A percentile compares a stretch with the other conserved stretches of the same genome.
phyloP scores from a whole-genome alignment of 306 rosid species.

The Urtica urens region DNA sequence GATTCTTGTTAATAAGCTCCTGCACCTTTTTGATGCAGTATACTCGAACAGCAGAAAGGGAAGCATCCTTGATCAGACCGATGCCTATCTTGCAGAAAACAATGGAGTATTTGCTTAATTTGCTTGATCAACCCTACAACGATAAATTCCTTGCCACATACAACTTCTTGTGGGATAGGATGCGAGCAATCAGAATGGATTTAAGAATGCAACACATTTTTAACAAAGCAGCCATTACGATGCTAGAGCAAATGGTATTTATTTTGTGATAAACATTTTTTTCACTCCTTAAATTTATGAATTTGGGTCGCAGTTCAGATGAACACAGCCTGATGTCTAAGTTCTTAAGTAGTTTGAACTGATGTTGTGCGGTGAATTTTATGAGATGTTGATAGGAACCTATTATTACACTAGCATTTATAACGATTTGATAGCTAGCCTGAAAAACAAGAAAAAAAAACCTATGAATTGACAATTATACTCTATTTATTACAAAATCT shows the following conservation, averaged over 20 bases:
- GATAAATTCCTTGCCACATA: conserved; percentile 67
- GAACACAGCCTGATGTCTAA: no score
- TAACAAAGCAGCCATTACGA: conserved; percentile 62
- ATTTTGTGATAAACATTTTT: background rate
- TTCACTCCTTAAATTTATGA: background rate
- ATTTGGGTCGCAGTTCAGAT: no score
- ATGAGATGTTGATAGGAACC: background rate
- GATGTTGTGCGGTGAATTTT: no score
- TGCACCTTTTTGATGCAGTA: conserved; percentile 34
- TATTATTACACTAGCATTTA: no score
- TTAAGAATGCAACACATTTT: conserved; percentile 96
- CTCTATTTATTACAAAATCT: background rate
- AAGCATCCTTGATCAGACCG: conserved; percentile 82
- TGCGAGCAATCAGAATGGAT: conserved; percentile 98
- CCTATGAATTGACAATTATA: background rate
- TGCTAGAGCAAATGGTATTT: conserved; percentile 92
- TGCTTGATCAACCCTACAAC: conserved; percentile 72
- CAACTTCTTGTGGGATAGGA: conserved; percentile 97
- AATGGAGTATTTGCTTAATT: conserved; percentile 57
- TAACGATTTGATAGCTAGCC: no score
- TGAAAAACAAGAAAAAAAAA: no score
- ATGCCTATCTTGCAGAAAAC: conserved; percentile 77
- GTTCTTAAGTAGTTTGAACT: no score
- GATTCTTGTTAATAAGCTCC: background rate
- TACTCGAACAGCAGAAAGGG: conserved; percentile 97